Percentiles rank a stretch among this genome's conserved stretches.
Evolutionary conservation across 2,329 filamentous ascomycete genomes (phyloP).

Genomic region (Lachnellula subtilissima): DNA sequence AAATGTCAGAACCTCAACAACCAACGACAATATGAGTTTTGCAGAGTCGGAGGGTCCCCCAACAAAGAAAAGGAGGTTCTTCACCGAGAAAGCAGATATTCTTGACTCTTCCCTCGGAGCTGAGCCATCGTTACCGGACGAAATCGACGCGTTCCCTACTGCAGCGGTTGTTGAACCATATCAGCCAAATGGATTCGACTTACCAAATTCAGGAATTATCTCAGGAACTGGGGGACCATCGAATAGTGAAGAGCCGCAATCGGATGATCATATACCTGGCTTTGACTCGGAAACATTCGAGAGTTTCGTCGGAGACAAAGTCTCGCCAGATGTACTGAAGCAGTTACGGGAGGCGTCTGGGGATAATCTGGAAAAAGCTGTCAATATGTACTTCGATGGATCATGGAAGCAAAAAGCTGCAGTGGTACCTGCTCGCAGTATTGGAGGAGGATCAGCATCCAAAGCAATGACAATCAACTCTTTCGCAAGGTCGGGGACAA

Average conservation of each 20-base stretch:
- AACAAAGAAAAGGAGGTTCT: slow-evolving; percentile 44
- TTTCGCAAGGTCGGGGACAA: slow-evolving; percentile 19
- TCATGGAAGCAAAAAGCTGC: slow-evolving; percentile 48
- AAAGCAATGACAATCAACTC: slow-evolving; percentile 23
- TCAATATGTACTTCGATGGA: slow-evolving; percentile 67
- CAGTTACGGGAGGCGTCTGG: slow-evolving; percentile 51
- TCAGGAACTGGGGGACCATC: background rate
- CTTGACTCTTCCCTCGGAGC: slow-evolving; percentile 19
- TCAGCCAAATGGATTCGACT: background rate
- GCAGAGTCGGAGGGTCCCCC: slow-evolving; percentile 40
- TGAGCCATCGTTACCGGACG: slow-evolving; percentile 19
- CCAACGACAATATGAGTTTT: slow-evolving; percentile 31
- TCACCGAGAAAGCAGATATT: slow-evolving; percentile 33
- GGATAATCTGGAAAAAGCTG: slow-evolving; percentile 55
- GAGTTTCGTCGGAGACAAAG: slow-evolving; percentile 53
- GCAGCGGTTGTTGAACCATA: background rate
- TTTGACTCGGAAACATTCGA: slow-evolving; percentile 58
- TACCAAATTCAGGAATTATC: background rate
- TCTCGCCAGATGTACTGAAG: slow-evolving; percentile 44
- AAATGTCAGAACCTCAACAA: slow-evolving; percentile 9
- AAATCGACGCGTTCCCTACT: slow-evolving; percentile 26
- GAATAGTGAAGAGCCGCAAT: background rate
- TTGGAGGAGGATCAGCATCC: slow-evolving; percentile 3
- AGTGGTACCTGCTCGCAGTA: background rate
- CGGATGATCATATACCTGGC: slow-evolving; percentile 24